A percentile compares a stretch with the other conserved stretches of the same genome.
Conservation (phyloP, 768 basidiomycete species). For the Omphalotus guepiniiformis region DNA sequence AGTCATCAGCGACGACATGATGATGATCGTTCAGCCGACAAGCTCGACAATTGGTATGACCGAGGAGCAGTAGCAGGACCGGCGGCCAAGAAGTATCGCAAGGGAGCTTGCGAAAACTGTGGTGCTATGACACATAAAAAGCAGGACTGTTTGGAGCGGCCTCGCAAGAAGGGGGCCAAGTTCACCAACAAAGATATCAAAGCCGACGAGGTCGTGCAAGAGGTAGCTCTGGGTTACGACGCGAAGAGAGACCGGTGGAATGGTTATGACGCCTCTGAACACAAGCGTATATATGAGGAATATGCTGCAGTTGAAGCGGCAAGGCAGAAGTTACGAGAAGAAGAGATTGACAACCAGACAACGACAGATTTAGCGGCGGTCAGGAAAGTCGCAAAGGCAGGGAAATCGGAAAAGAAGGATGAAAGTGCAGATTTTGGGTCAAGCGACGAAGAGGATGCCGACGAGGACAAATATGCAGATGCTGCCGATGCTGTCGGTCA, state of each 20-base stretch:
- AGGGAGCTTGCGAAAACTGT: slow-evolving; percentile 99
- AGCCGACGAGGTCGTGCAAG: slow-evolving; percentile 87
- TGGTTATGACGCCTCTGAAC: slow-evolving; percentile 89
- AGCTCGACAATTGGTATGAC: slow-evolving; percentile 90
- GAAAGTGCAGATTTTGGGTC: slow-evolving; percentile 93
- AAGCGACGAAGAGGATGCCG: slow-evolving; percentile 92
- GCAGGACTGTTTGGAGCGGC: slow-evolving; percentile 92
- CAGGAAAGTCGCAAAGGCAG: slow-evolving; percentile 91
- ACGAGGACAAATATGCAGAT: slow-evolving; percentile 98
- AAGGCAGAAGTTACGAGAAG: slow-evolving; percentile 86
- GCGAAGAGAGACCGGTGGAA: slow-evolving; percentile 99
- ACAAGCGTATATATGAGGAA: slow-evolving; percentile 87
- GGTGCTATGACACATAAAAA: slow-evolving; percentile 93
- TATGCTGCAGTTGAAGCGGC: slow-evolving; percentile 91
- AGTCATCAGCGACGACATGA: slow-evolving; percentile 85
- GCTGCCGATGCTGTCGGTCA: slow-evolving; percentile 97
- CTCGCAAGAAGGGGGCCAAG: slow-evolving; percentile 93
- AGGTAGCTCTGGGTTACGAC: slow-evolving; percentile 74
- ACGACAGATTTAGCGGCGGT: slow-evolving; percentile 89
- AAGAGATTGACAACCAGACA: slow-evolving; percentile 97
- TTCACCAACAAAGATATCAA: slow-evolving; percentile 87
- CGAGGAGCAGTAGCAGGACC: slow-evolving; percentile 81
- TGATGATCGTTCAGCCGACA: slow-evolving; percentile 51
- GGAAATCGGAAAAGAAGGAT: slow-evolving; percentile 65
- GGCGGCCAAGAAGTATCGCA: slow-evolving; percentile 93